Percentiles rank a stretch among this genome's conserved stretches.
Evolutionary conservation across 2,329 filamentous ascomycete genomes (phyloP).

Genomic region (Pyricularia sp.): DNA sequence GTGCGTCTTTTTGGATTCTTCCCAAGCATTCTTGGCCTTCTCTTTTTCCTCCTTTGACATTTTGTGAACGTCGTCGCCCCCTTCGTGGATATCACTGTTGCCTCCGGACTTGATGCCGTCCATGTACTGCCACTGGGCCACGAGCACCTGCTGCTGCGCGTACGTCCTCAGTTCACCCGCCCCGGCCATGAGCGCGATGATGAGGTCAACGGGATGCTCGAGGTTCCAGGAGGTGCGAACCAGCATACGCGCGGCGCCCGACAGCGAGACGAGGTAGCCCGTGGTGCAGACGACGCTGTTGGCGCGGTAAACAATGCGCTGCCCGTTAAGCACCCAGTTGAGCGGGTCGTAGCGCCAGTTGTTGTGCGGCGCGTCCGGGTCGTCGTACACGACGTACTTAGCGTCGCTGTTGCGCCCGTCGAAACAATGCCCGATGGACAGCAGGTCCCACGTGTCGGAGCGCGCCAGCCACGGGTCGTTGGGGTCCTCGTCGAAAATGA

Average conservation of each 20-base stretch:
- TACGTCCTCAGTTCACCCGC: slow-evolving; percentile 15
- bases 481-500: not conserved
- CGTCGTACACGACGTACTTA: slow-evolving; percentile 10
- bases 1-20: not conserved
- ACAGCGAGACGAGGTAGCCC: slow-evolving; percentile 17
- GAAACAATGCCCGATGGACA: slow-evolving; percentile 15
- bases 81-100: not conserved
- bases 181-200: slow-evolving; percentile 14
- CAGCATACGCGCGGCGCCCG: slow-evolving; percentile 19
- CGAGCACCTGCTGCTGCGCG: slow-evolving; percentile 16
- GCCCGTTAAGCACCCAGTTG: slow-evolving; percentile 11
- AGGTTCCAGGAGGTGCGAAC: slow-evolving; percentile 14
- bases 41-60: slow-evolving; percentile 18
- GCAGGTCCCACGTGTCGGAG: slow-evolving; percentile 14
- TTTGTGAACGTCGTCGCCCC: slow-evolving; percentile 18
- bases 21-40: slow-evolving; percentile 24
- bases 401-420: slow-evolving; percentile 10
- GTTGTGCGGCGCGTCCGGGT: slow-evolving; percentile 9
- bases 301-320: slow-evolving; percentile 15
- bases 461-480: slow-evolving; percentile 14
- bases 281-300: slow-evolving; percentile 17
- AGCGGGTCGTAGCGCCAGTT: not conserved
- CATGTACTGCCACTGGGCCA: slow-evolving; percentile 39
- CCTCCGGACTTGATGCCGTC: slow-evolving; percentile 38
- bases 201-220: slow-evolving; percentile 16